A percentile compares a stretch with the other conserved stretches of the same genome.
Evolutionary conservation across 495 filamentous ascomycete genomes (phyloP).

Genomic region (Hypoxylon cercidicola): DNA sequence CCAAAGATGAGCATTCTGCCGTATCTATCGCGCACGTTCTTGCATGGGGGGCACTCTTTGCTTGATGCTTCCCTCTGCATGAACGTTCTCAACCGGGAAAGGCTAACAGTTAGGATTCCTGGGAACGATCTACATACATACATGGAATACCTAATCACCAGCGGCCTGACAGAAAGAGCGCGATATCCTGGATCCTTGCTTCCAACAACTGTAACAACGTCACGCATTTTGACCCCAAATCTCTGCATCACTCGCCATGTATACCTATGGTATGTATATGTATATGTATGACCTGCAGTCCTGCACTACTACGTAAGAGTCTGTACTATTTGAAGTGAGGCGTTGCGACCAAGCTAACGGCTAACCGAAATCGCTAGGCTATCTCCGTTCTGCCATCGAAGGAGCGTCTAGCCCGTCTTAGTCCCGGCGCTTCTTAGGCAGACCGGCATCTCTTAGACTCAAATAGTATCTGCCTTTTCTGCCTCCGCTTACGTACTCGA

Average conservation of each 20-base stretch:
- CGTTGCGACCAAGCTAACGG: conserved; percentile 30
- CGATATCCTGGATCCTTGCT: conserved; percentile 33
- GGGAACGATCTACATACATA: conserved; percentile 25
- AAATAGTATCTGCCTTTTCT: neutral
- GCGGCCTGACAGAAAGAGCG: conserved; percentile 19
- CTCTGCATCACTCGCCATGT: conserved; percentile 27
- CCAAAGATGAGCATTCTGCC: conserved; percentile 20
- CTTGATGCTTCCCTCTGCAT: conserved; percentile 23
- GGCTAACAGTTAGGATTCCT: conserved; percentile 5
- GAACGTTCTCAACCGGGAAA: conserved; percentile 13
- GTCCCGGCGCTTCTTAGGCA: conserved; percentile 27
- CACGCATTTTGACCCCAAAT: conserved; percentile 34
- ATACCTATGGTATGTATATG: too few species aligned
- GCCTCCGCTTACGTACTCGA: conserved; percentile 27
- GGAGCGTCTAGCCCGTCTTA: conserved; percentile 30
- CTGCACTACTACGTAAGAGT: conserved; percentile 37
- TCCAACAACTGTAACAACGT: conserved; percentile 27
- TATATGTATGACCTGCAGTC: conserved; percentile 32
- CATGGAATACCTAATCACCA: conserved; percentile 9
- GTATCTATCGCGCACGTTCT: conserved; percentile 17
- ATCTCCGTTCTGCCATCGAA: conserved; percentile 25
- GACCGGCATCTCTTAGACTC: conserved; percentile 1
- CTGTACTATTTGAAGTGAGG: conserved; percentile 31
- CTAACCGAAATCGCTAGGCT: conserved; percentile 37
- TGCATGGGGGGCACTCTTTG: conserved; percentile 5